Conservation (phyloP, 2,329 filamentous ascomycete species). For the Periconia digitata region DNA sequence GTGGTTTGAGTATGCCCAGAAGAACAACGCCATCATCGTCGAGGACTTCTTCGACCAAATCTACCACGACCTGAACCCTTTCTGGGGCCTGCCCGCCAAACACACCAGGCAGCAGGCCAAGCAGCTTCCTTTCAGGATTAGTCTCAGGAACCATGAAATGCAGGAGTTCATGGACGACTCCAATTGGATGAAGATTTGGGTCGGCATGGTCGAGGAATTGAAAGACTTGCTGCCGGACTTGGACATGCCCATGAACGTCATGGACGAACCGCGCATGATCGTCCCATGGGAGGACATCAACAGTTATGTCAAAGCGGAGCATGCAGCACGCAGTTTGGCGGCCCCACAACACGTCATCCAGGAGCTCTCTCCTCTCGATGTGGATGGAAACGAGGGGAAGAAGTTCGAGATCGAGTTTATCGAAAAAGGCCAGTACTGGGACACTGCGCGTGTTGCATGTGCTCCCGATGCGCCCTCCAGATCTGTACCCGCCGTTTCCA, state of each 20-base stretch:
- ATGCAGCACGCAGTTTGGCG: slow-evolving; percentile 27
- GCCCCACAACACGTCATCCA: slow-evolving; percentile 25
- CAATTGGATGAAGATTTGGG: slow-evolving; percentile 47
- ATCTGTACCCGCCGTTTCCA: slow-evolving; percentile 30
- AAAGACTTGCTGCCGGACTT: slow-evolving; percentile 47
- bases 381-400: slow-evolving; percentile 25
- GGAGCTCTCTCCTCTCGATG: slow-evolving; percentile 16
- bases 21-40: slow-evolving; percentile 47
- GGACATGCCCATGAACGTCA: slow-evolving; percentile 51
- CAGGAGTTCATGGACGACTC: slow-evolving; percentile 31
- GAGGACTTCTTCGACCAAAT: slow-evolving; percentile 57
- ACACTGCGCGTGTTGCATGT: slow-evolving; percentile 46
- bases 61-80: slow-evolving; percentile 52
- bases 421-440: slow-evolving; percentile 44
- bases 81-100: slow-evolving; percentile 50
- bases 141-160: slow-evolving; percentile 43
- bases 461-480: slow-evolving; percentile 41
- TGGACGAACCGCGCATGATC: slow-evolving; percentile 53
- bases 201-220: slow-evolving; percentile 43
- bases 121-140: slow-evolving; percentile 42
- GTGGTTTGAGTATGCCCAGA: slow-evolving; percentile 51
- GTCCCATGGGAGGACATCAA: slow-evolving; percentile 51
- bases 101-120: slow-evolving; percentile 47
- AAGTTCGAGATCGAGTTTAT: slow-evolving; percentile 36
- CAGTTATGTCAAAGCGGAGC: slow-evolving; percentile 39